These are phyloP conservation scores for Linderniella brevidens DNA, from an alignment of 257 asterid genomes.

Conservation along the genomic window DNA sequence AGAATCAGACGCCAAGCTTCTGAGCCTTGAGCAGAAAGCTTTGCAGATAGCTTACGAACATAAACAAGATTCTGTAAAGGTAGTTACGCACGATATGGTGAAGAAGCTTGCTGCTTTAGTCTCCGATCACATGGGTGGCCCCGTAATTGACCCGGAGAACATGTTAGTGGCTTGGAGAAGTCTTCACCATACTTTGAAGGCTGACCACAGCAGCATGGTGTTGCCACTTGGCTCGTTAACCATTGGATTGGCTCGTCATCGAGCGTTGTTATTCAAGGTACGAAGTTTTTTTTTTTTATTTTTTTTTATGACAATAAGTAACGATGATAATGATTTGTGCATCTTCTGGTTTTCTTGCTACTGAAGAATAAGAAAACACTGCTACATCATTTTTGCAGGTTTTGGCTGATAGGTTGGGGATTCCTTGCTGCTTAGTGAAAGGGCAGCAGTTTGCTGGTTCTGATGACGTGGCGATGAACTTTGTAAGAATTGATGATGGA, in stretches of 20 bases:
- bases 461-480: slow-evolving; percentile 81
- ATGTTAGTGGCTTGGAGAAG: slow-evolving; percentile 70
- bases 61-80: slow-evolving; percentile 27
- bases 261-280: slow-evolving; percentile 97
- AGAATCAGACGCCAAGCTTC: slow-evolving; percentile 60
- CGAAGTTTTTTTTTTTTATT: not conserved
- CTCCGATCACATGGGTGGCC: slow-evolving; percentile 92
- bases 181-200: slow-evolving; percentile 41
- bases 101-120: slow-evolving; percentile 60
- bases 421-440: slow-evolving; percentile 82
- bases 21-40: slow-evolving; percentile 67
- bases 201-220: slow-evolving; percentile 80
- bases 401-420: slow-evolving; percentile 72
- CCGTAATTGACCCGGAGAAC: slow-evolving; percentile 73
- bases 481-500: slow-evolving; percentile 57
- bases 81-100: slow-evolving; percentile 31
- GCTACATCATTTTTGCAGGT: slow-evolving; percentile 36
- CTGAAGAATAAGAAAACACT: too few relatives aligned
- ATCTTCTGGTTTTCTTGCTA: too few relatives aligned
- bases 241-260: slow-evolving; percentile 88
- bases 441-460: slow-evolving; percentile 85
- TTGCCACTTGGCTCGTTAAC: slow-evolving; percentile 87
- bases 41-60: slow-evolving; percentile 43
- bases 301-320: slow-evolving; percentile 1
- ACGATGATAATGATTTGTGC: not conserved